Conservation (phyloP, 129 eudicot genomes). For the Centella asiatica region DNA sequence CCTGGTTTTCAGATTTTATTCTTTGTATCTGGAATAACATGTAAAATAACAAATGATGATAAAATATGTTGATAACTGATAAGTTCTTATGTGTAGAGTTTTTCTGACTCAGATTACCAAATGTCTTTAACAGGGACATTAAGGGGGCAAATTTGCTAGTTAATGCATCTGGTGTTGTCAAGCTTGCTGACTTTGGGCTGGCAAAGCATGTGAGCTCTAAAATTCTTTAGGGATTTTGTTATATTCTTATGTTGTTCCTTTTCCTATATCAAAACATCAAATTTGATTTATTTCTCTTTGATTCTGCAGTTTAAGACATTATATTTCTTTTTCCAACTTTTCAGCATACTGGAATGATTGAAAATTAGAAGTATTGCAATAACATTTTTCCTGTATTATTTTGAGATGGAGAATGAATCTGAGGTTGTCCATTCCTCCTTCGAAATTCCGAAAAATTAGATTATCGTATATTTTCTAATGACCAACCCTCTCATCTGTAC, state of each 20-base stretch:
- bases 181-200: constrained; percentile 95
- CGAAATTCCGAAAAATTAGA: too few relatives aligned
- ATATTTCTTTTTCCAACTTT: too few relatives aligned
- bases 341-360: too few relatives aligned
- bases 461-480: too few relatives aligned
- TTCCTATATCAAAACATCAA: neutral
- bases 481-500: too few relatives aligned
- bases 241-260: constrained; percentile 2
- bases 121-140: constrained; percentile 58
- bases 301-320: too few relatives aligned
- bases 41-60: neutral
- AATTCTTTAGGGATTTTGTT: constrained; percentile 3
- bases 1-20: neutral
- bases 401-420: too few relatives aligned
- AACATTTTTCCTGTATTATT: too few relatives aligned
- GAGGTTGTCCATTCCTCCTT: too few relatives aligned
- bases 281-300: neutral
- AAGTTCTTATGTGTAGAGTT: constrained; percentile 9
- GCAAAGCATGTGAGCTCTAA: constrained; percentile 77
- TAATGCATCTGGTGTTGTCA: constrained; percentile 83
- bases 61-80: neutral
- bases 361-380: too few relatives aligned
- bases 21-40: neutral
- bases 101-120: neutral
- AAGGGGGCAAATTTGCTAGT: constrained; percentile 97